Evolutionary conservation across 169 alveolate genomes (phyloP), one percentile per base, ranked within the genome.

Genomic region (Plasmodium cynomolgi): DNA sequence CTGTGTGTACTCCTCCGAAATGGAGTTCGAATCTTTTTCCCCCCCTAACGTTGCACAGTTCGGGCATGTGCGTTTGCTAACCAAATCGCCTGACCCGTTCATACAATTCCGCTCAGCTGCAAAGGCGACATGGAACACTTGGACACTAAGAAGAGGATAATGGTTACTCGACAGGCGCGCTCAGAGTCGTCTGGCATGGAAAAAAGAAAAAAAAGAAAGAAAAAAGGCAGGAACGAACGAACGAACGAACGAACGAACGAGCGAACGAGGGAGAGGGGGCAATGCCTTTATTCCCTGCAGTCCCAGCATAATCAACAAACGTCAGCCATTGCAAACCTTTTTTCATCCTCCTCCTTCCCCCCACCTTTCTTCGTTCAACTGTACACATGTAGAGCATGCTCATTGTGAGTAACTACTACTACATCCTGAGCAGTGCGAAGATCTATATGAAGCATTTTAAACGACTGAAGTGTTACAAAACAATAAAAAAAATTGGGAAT

Each of bases 351-450:
- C 29, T n/a, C 73, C 26, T 23, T 34, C 73, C 0, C 73, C 34
- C 54, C 56, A 71, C 47, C 41, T 37, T 41, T 23, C 8, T 68
- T 23, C 54, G 11, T 84, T 72, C 77, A 31, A 84, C 34, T 23
- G 77, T 26, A 29, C 77, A 68, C 77, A 68, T 26, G 37, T 23
- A 84, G 92, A 82, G 56, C 8, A 84, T 84, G 92, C 20, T 84
- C 34, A 54, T 84, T 37, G 20, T 84, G 82, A 39, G 20, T 31
- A 71, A 71, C 26, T 71, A 44, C n/a, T 84, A 71, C 74, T 84
- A 84, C 58, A 11, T 84, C 33, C 34, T 84, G 92, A 31, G 75
- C 75, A 72, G 54, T 23, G 79, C 29, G 11, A 71, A 84, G 54
- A 84, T 84, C 13, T 71, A 39, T 47, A 7, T 56, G 13, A 84